Conservation (phyloP, 2,329 filamentous ascomycete species). For the Alternaria brassicicola region DNA sequence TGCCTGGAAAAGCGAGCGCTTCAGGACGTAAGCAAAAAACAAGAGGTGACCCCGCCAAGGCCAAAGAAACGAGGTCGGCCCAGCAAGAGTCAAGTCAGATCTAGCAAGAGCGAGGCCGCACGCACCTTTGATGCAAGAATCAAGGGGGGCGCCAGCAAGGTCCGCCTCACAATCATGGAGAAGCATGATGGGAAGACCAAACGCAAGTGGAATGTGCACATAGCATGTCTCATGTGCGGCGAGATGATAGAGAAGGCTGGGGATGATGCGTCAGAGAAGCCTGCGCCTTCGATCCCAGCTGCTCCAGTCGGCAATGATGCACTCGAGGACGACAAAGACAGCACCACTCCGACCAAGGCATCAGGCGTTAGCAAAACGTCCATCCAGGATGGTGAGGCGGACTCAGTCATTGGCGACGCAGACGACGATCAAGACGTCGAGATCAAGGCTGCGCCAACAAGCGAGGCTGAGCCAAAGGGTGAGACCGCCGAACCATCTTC, state of each 20-base stretch:
- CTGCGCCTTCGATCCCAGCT: neutral
- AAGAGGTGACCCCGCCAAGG: constrained; percentile 6
- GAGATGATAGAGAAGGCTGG: constrained; percentile 21
- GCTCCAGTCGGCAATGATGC: neutral
- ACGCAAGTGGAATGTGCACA: constrained; percentile 19
- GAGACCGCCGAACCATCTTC: constrained; percentile 10
- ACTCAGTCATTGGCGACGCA: constrained; percentile 1
- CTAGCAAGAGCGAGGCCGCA: neutral
- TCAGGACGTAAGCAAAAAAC: constrained; percentile 3
- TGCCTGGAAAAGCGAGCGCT: constrained; percentile 42
- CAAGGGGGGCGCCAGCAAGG: constrained; percentile 3
- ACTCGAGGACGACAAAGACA: neutral
- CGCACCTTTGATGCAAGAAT: constrained; percentile 15
- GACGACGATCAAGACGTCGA: neutral
- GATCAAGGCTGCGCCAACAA: neutral
- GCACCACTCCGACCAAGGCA: neutral
- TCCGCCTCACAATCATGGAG: constrained; percentile 27
- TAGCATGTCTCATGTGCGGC: constrained; percentile 29
- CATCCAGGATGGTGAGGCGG: neutral
- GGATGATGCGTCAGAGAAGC: constrained; percentile 1
- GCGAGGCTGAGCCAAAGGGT: constrained; percentile 5
- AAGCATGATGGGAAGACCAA: constrained; percentile 9
- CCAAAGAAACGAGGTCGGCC: constrained; percentile 5
- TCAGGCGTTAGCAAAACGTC: neutral
- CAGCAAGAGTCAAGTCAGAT: neutral